A percentile compares a stretch with the other conserved stretches of the same genome.
Conservation (phyloP, 1,139 yeast genomes). For the Taphrina wiesneri region DNA sequence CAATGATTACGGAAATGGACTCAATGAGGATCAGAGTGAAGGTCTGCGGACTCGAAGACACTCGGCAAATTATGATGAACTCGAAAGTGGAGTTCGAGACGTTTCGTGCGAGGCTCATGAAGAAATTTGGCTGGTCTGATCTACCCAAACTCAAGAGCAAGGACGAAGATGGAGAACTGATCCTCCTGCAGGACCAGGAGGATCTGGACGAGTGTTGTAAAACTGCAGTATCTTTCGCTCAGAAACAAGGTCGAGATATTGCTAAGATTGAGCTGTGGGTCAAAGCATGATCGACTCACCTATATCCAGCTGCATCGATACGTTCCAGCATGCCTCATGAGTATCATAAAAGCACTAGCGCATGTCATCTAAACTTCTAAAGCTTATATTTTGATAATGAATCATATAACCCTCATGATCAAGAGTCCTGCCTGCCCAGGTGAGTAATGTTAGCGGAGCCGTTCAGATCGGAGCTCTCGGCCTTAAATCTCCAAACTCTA, state of each 20-base stretch:
- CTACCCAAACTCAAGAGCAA: constrained; percentile 12
- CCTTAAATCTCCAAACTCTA: not conserved
- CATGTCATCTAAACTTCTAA: too few species aligned
- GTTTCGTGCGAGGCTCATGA: constrained; percentile 10
- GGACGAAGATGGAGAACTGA: constrained; percentile 36
- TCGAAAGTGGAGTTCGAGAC: not conserved
- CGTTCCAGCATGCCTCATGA: too few species aligned
- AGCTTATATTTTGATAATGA: too few species aligned
- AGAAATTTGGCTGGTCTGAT: constrained; percentile 20
- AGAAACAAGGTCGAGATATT: not conserved
- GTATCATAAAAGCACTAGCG: too few species aligned
- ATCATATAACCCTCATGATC: too few species aligned
- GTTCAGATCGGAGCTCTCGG: not conserved
- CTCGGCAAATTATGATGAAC: constrained; percentile 20
- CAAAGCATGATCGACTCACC: not conserved
- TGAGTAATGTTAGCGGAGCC: not conserved
- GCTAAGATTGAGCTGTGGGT: constrained; percentile 16
- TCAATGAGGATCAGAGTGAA: constrained; percentile 21
- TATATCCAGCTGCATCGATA: too few species aligned
- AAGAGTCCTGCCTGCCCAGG: too few species aligned
- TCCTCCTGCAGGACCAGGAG: constrained; percentile 35
- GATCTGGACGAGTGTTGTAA: constrained; percentile 28
- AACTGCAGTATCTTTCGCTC: constrained; percentile 1
- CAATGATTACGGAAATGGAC: not conserved
- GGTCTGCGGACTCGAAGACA: constrained; percentile 34